Base-by-base conservation (phyloP, 148 eudicot genomes). In the Bassia scoparia region DNA sequence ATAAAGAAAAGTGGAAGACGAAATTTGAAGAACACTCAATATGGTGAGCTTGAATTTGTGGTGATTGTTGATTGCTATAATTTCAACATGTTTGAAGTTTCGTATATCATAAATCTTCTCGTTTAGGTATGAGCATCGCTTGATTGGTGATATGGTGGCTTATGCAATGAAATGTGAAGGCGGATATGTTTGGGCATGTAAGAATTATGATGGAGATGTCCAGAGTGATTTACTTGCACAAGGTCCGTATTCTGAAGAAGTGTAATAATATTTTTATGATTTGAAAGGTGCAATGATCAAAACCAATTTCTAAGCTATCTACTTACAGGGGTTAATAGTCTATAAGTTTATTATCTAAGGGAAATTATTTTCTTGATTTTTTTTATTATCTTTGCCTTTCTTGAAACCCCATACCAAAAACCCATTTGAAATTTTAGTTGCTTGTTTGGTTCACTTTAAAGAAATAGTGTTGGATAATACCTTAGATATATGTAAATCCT, bases 131-230 rank as follows among this genome's bases (percentile, higher is more conserved):
- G 98, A 93, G 79, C 96, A 93, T 83, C 98, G 96, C 70, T 91
- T 93, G 38, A 90, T 93, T 75, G 98, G 90, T 74, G 98, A 90
- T 81, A 93, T 93, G 98, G 98, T 93, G 83, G 98, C 98, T 76
- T 93, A 90, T 85, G 89, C 92, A 74, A 78, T 93, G 24, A 93
- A 93, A 85, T 90, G 98, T 77, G 98, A 90, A 35, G 98, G 98
- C 60, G 98, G 89, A 69, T 93, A 90, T 86, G 98, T 93, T 63
- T 90, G 98, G 98, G 98, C 98, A 33, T 93, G 98, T 84, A 93
- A 93, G 75, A 93, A 93, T 78, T 93, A 90, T 74, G 98, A 93
- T 76, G 97, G 98, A 31, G 98, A 93, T 85, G 98, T 93, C 46
- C 97, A 90, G 77, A 93, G 98, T 85, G 98, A 93, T 85, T 86